These are phyloP conservation scores for Coniochaeta sp. DNA, from an alignment of 2,329 filamentous ascomycete genomes.

Conservation along the genomic window DNA sequence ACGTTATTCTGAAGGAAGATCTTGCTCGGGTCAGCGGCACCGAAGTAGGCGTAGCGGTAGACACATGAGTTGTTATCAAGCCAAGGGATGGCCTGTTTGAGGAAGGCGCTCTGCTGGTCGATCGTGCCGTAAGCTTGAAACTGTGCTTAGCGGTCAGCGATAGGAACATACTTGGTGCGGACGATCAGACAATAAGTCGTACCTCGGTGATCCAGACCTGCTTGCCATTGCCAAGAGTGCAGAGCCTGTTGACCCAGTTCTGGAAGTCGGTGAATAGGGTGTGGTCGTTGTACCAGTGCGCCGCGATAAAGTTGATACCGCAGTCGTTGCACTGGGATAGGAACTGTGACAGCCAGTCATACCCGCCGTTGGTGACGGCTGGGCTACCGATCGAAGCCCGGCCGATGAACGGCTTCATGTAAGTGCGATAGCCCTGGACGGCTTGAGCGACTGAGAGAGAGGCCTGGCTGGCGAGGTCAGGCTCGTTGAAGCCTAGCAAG, in stretches of 20 bases:
- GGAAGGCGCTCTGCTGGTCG: slow-evolving; percentile 28
- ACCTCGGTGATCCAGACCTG: slow-evolving; percentile 38
- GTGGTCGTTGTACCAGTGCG: slow-evolving; percentile 38
- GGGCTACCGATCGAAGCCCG: slow-evolving; percentile 36
- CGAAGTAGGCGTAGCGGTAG: slow-evolving; percentile 31
- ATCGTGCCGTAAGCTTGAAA: slow-evolving; percentile 24
- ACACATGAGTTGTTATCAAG: slow-evolving; percentile 30
- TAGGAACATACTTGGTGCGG: no score
- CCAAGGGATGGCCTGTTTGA: slow-evolving; percentile 32
- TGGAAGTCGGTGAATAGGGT: slow-evolving; percentile 31
- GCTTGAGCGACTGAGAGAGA: slow-evolving; percentile 23
- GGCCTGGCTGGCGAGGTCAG: slow-evolving; percentile 12
- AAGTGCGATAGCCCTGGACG: slow-evolving; percentile 27
- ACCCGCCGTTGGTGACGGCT: slow-evolving; percentile 37
- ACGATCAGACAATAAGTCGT: neutral
- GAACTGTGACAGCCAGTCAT: slow-evolving; percentile 35
- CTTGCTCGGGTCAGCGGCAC: slow-evolving; percentile 11
- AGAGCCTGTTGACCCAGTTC: slow-evolving; percentile 29
- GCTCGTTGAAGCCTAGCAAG: slow-evolving; percentile 17
- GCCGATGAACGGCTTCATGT: slow-evolving; percentile 35
- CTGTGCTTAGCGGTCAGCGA: neutral
- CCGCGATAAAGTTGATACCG: slow-evolving; percentile 34
- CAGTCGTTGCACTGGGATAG: slow-evolving; percentile 30
- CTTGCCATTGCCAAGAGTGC: slow-evolving; percentile 23
- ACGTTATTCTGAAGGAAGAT: slow-evolving; percentile 10